phyloP scores from a whole-genome alignment of 1,284 basidiomycete species.

The Tilletia setariae region DNA sequence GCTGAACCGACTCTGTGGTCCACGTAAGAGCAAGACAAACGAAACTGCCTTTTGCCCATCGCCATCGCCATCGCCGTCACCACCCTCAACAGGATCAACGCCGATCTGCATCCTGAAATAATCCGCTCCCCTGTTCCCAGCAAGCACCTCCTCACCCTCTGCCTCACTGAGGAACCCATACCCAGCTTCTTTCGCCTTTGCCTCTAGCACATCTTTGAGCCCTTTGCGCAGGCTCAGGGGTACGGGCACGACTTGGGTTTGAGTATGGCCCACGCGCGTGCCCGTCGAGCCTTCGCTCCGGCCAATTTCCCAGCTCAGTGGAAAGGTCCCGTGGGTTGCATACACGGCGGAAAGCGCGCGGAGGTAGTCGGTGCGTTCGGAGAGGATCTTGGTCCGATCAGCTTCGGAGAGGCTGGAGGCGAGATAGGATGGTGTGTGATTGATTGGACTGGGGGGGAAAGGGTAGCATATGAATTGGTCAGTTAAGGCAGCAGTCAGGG shows the following conservation, averaged over 20 bases:
- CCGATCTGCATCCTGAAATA: constrained; percentile 12
- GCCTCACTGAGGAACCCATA: constrained; percentile 19
- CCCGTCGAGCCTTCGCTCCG: constrained; percentile 21
- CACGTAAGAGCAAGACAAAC: constrained; percentile 23
- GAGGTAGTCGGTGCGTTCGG: constrained; percentile 21
- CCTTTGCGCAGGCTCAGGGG: constrained; percentile 15
- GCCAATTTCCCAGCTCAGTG: constrained; percentile 34
- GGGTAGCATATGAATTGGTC: too few relatives aligned
- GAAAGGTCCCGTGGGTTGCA: constrained; percentile 20
- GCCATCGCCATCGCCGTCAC: not conserved
- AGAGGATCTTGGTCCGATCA: not conserved
- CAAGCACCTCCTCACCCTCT: not conserved
- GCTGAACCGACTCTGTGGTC: constrained; percentile 22
- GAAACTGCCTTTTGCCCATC: not conserved
- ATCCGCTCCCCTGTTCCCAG: not conserved
- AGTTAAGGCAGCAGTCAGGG: not conserved
- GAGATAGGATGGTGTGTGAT: constrained; percentile 28
- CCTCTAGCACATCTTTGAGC: constrained; percentile 21
- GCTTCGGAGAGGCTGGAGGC: not conserved
- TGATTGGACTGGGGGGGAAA: constrained; percentile 28
- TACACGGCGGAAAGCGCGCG: constrained; percentile 24
- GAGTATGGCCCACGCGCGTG: constrained; percentile 41
- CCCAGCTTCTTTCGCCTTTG: constrained; percentile 15
- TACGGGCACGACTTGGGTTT: constrained; percentile 42
- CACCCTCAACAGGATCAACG: not conserved